phyloP scores from a whole-genome alignment of 2,329 filamentous ascomycete species.

The Colletotrichum sp. region DNA sequence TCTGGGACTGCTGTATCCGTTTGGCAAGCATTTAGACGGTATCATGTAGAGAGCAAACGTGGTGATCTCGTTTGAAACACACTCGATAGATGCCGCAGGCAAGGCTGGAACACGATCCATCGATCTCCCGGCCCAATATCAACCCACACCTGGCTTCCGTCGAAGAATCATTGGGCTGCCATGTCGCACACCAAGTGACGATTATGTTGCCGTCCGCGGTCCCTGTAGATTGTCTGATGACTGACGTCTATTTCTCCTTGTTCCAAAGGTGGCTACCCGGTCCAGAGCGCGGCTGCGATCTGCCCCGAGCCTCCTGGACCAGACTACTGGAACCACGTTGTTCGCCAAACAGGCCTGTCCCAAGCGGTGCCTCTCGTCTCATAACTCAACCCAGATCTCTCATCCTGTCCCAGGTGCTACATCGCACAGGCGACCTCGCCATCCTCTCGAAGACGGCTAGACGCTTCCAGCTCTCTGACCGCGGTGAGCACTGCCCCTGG shows the following conservation, averaged over 20 bases:
- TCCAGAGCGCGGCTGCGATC: neutral
- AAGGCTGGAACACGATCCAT: neutral
- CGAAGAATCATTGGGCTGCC: neutral
- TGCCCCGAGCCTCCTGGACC: conserved; percentile 13
- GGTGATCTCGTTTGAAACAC: conserved; percentile 9
- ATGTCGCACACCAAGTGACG: conserved; percentile 1
- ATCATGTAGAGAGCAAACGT: conserved; percentile 8
- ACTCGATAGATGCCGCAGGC: neutral
- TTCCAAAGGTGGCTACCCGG: neutral
- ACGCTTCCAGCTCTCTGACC: neutral
- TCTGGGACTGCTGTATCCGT: neutral
- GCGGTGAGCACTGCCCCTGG: neutral
- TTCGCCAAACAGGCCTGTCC: neutral
- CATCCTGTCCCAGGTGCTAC: conserved; percentile 1
- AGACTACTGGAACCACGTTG: conserved; percentile 16
- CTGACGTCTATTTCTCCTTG: neutral
- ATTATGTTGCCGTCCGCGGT: conserved; percentile 9
- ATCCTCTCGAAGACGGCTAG: neutral
- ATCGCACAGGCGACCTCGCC: conserved; percentile 3
- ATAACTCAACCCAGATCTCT: neutral
- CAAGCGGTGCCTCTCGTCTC: neutral
- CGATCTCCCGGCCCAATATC: neutral
- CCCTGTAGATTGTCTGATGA: neutral
- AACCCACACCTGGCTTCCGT: neutral
- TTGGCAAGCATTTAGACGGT: neutral